Conservation (phyloP, 2,329 filamentous ascomycete genomes). For the Neonectria hederae region DNA sequence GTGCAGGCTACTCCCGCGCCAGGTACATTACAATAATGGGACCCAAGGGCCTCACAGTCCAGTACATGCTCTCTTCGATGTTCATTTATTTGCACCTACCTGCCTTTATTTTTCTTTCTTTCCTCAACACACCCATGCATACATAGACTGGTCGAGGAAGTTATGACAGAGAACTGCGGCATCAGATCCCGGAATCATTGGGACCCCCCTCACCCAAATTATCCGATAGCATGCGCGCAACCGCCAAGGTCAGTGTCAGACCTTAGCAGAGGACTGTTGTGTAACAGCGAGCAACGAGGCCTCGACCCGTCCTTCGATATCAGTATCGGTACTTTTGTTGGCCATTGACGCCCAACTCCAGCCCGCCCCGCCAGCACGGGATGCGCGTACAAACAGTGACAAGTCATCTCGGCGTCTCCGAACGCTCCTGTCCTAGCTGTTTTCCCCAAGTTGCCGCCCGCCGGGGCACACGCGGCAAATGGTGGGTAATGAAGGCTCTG, state of each 20-base stretch:
- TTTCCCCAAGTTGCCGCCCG: not conserved
- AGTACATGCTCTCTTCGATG: not conserved
- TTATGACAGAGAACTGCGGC: not conserved
- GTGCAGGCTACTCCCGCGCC: not conserved
- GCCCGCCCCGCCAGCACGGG: not conserved
- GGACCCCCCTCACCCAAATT: not conserved
- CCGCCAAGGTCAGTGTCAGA: not conserved
- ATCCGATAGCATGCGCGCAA: not conserved
- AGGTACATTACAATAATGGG: not conserved
- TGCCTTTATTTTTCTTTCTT: not conserved
- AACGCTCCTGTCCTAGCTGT: not conserved
- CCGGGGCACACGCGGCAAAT: not conserved
- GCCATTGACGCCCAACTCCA: not conserved
- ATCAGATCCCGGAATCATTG: not conserved
- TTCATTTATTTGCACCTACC: not conserved
- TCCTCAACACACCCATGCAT: not conserved
- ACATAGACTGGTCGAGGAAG: not conserved
- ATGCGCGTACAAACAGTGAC: not conserved
- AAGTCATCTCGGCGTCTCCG: not conserved
- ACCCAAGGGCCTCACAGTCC: constrained; percentile 6
- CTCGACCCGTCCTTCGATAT: not conserved
- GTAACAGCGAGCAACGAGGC: not conserved
- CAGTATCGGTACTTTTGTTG: not conserved
- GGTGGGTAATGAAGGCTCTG: not conserved
- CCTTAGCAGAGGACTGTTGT: not conserved